Conservation (phyloP, 2,329 filamentous ascomycete species). For the Pseudogymnoascus sp. region DNA sequence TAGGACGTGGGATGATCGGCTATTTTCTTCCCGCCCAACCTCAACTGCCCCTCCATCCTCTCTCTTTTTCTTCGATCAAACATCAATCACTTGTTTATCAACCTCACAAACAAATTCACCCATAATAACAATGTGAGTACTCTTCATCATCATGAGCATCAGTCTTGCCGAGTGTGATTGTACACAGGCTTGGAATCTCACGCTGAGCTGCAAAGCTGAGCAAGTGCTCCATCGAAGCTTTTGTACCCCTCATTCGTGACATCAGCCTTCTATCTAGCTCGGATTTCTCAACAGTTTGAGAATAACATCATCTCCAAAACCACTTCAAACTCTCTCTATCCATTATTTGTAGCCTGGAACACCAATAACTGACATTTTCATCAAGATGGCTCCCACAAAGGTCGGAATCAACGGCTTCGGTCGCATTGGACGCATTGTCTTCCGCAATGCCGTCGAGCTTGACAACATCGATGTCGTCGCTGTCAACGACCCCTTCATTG, state of each 20-base stretch:
- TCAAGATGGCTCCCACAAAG: constrained; percentile 53
- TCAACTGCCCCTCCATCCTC: constrained; percentile 10
- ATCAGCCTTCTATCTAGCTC: neutral
- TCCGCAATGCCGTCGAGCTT: constrained; percentile 94
- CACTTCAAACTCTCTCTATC: neutral
- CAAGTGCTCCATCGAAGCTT: neutral
- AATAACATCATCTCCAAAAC: neutral
- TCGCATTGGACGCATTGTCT: constrained; percentile 98
- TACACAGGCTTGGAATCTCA: neutral
- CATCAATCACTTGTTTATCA: constrained; percentile 9
- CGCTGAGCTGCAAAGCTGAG: neutral
- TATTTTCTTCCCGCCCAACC: constrained; percentile 10
- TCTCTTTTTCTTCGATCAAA: constrained; percentile 2
- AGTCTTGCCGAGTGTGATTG: neutral
- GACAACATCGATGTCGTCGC: constrained; percentile 85
- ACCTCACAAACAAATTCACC: constrained; percentile 2
- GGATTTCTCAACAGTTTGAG: constrained; percentile 8
- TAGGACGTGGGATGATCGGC: constrained; percentile 3
- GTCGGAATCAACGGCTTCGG: constrained; percentile 99
- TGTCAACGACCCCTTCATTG: constrained; percentile 99
- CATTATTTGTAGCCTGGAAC: neutral
- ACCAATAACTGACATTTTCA: constrained; percentile 15
- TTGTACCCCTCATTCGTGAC: constrained; percentile 8
- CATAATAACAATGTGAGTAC: constrained; percentile 5
- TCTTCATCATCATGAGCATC: neutral